Conservation (phyloP, 352 stramenopile genomes). For the Pilasporangium apinafurcum region DNA sequence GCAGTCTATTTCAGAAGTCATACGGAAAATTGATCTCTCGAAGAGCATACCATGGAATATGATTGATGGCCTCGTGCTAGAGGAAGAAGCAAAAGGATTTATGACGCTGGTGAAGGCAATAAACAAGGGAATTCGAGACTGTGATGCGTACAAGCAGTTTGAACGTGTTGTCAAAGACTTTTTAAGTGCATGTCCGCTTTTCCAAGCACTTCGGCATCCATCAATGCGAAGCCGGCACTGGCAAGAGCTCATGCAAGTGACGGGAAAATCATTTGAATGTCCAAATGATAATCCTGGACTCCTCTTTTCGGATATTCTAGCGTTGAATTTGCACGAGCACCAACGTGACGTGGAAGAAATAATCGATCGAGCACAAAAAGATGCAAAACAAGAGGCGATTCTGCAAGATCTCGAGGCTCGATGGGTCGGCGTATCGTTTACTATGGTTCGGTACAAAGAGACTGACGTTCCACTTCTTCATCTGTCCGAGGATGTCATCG, state of each 20-base stretch:
- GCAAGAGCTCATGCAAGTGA: slow-evolving; percentile 56
- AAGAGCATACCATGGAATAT: slow-evolving; percentile 90
- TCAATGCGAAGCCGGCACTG: slow-evolving; percentile 73
- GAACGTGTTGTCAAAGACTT: slow-evolving; percentile 73
- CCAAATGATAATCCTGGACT: slow-evolving; percentile 60
- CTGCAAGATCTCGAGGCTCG: slow-evolving; percentile 73
- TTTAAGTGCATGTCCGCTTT: slow-evolving; percentile 67
- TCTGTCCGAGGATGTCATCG: slow-evolving; percentile 91
- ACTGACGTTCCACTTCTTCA: slow-evolving; percentile 79
- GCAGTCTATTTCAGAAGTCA: slow-evolving; percentile 81
- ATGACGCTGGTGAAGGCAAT: slow-evolving; percentile 86
- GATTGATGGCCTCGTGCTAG: slow-evolving; percentile 87
- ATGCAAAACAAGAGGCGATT: slow-evolving; percentile 86
- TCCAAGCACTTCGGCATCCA: slow-evolving; percentile 69
- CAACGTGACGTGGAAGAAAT: slow-evolving; percentile 88
- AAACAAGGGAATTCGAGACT: slow-evolving; percentile 86
- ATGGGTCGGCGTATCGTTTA: slow-evolving; percentile 69
- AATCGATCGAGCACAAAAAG: slow-evolving; percentile 87
- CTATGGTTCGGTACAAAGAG: slow-evolving; percentile 86
- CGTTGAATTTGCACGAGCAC: slow-evolving; percentile 72
- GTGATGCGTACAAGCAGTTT: slow-evolving; percentile 88
- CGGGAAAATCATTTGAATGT: slow-evolving; percentile 49
- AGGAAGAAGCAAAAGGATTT: slow-evolving; percentile 91
- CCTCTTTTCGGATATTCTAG: slow-evolving; percentile 79
- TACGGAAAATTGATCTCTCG: slow-evolving; percentile 84